Evolutionary conservation across 78 protist genomes (phyloP).

Genomic region (Dictyostelium intermedium): DNA sequence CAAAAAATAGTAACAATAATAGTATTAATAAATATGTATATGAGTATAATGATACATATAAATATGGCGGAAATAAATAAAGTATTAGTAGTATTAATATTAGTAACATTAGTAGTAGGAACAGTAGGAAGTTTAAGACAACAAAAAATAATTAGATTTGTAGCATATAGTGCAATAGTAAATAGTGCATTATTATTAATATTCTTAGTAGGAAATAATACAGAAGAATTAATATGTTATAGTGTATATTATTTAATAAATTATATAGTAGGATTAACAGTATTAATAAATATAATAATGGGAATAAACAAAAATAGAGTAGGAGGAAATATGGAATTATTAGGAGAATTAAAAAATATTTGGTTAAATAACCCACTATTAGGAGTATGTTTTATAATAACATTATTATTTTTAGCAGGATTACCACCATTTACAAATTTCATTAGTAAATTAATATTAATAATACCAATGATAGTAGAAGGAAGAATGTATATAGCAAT

Average conservation of each 20-base stretch:
- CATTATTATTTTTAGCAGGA: background rate
- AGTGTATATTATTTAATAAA: background rate
- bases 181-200: slow-evolving; percentile 15
- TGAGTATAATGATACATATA: background rate
- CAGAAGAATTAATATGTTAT: background rate
- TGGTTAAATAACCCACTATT: background rate
- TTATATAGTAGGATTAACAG: background rate
- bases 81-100: background rate
- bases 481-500: background rate
- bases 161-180: background rate
- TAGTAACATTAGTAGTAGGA: background rate
- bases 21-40: background rate
- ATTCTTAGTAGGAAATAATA: background rate
- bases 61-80: background rate
- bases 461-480: background rate
- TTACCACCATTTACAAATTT: background rate
- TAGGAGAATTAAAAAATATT: background rate
- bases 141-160: background rate
- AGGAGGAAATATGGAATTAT: background rate
- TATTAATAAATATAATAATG: background rate
- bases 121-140: background rate
- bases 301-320: background rate
- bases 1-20: slow-evolving; percentile 13
- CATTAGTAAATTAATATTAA: background rate
- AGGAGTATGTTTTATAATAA: background rate